Conservation (phyloP, 352 stramenopile genomes). For the Phytophthora uliginosa region DNA sequence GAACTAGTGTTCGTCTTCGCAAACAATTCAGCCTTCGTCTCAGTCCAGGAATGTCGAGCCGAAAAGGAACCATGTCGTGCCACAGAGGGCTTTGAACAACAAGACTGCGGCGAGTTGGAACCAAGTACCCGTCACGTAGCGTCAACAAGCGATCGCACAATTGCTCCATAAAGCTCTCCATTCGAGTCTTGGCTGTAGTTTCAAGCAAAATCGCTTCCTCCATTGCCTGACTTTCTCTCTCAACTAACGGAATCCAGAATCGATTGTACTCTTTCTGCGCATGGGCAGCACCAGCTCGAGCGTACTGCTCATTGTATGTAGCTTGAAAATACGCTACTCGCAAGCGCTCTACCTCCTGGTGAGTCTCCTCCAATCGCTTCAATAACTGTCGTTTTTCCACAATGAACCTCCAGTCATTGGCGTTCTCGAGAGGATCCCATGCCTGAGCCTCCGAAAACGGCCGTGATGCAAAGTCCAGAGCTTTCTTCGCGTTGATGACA, state of each 20-base stretch:
- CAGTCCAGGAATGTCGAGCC: constrained; percentile 60
- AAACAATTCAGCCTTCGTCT: constrained; percentile 52
- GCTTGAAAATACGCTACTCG: constrained; percentile 73
- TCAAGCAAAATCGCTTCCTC: constrained; percentile 42
- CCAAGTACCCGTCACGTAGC: constrained; percentile 51
- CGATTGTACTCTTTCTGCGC: constrained; percentile 51
- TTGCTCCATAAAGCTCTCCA: constrained; percentile 44
- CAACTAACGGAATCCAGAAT: constrained; percentile 36
- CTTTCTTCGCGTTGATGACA: constrained; percentile 48
- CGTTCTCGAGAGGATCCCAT: constrained; percentile 86
- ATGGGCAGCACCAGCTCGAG: constrained; percentile 35
- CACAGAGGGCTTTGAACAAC: constrained; percentile 51
- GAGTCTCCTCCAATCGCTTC: constrained; percentile 46
- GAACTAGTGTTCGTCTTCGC: constrained; percentile 42
- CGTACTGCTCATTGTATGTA: constrained; percentile 64
- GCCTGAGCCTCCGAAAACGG: constrained; percentile 71
- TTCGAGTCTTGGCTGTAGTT: constrained; percentile 27
- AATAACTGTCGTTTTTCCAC: constrained; percentile 69
- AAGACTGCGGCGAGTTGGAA: constrained; percentile 62
- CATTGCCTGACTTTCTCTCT: constrained; percentile 30
- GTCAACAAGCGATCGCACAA: constrained; percentile 54
- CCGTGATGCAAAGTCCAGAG: constrained; percentile 64
- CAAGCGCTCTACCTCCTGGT: constrained; percentile 52
- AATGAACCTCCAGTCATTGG: constrained; percentile 79
- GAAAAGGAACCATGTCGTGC: constrained; percentile 32